Conservation (phyloP, 1,139 yeast genomes). For the Suhomyces chickasaworum region DNA sequence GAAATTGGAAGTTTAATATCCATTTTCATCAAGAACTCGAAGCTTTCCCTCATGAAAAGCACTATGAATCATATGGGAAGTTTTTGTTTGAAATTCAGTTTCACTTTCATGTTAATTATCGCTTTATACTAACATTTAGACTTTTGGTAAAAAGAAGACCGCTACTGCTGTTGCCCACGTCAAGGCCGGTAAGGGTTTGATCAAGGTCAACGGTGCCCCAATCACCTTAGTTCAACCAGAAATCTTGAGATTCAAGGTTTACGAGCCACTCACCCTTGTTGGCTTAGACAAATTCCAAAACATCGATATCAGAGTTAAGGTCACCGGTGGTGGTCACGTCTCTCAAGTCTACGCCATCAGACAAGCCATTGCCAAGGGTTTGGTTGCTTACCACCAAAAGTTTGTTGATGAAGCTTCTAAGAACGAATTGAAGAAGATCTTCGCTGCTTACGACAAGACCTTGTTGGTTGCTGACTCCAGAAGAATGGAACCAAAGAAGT, state of each 20-base stretch:
- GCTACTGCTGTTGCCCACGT: constrained; percentile 99
- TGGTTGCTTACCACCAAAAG: constrained; percentile 99
- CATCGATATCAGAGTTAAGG: constrained; percentile 98
- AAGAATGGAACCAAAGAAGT: constrained; percentile 99
- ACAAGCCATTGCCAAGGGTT: constrained; percentile 99
- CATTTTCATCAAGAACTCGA: background rate
- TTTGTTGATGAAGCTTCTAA: constrained; percentile 98
- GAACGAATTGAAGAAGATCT: constrained; percentile 98
- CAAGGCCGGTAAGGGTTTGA: constrained; percentile 98
- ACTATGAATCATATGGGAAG: no score
- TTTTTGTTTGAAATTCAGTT: no score
- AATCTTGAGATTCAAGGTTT: constrained; percentile 98
- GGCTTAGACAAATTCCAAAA: constrained; percentile 99
- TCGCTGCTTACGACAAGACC: constrained; percentile 98
- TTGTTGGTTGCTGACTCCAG: constrained; percentile 99
- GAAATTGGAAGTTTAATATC: background rate
- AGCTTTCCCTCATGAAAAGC: background rate
- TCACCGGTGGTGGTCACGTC: constrained; percentile 99
- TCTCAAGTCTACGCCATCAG: constrained; percentile 99
- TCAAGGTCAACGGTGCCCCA: constrained; percentile 99
- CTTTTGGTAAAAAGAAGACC: constrained; percentile 99
- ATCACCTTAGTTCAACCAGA: constrained; percentile 99
- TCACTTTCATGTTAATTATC: background rate
- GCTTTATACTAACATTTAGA: constrained; percentile 51
- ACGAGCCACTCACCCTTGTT: constrained; percentile 98